Base-by-base conservation (phyloP, 176 grass and related monocot species). In the Elymus sibiricus region DNA sequence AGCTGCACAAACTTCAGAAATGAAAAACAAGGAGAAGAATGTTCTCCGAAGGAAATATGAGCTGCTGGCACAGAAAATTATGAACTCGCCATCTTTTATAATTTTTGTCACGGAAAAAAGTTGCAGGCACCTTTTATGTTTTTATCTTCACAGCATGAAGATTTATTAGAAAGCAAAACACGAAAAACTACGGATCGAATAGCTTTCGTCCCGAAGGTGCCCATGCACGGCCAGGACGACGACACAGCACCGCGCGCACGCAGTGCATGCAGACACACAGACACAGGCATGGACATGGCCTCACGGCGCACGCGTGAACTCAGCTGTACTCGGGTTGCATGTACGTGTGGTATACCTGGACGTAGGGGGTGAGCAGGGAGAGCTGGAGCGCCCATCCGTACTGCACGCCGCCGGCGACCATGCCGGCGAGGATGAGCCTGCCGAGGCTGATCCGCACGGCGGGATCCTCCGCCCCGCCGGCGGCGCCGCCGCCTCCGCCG, bases 381-480 rank as follows among this genome's bases (percentile, higher is more conserved):
- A 97, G 89, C 88, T 97, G 95, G 55, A 97, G 76, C 49, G 95
- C 92, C 95, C 95, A 97, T 0, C 95, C 92, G 88, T 97, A 97
- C 95, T 97, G 95, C 86, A 97, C 90, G 59, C 92, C 92, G 34
- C 92, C 95, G 86, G 95, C 95, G 67, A 93, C 89, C 86, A 87
- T 87, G 85, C 92, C 90, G 27, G 95, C 75, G 39, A 93, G 74
- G 78, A 97, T 68, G 55, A 97, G 92, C 70, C 91, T 86, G 69
- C 75, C 73, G 44, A 95, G 74, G 90, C 87, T 93, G 63, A 93
- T 87, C 22, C 62, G 22, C 38, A 24, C 56, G 12, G 53, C 7
- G 17, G 86, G 35, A 2, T 56, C 77, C 74, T 6, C 86, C 38
- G 26, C 28, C 11, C 42, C 77, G 1, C 37, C 34, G 14, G 14